These are phyloP conservation scores for Pseudogymnoascus pannorum DNA, from an alignment of 2,329 filamentous ascomycete genomes.

Conservation along the genomic window DNA sequence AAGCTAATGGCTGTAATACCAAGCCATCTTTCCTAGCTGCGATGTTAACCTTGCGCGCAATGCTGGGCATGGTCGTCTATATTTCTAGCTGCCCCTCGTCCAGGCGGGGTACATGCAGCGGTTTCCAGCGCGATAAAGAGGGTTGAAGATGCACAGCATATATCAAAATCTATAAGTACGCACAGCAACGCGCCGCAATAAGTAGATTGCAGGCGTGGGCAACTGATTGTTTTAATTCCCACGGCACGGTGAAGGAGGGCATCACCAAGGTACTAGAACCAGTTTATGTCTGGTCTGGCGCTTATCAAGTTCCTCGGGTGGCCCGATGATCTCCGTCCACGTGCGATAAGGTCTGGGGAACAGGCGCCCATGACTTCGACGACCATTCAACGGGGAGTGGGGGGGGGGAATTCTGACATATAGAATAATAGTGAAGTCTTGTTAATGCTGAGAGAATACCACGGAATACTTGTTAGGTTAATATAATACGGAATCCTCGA, in stretches of 20 bases:
- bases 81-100: conserved; percentile 6
- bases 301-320: conserved; percentile 3
- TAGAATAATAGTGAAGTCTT: background rate
- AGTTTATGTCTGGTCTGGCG: background rate
- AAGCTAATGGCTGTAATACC: conserved; percentile 27
- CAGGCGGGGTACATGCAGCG: background rate
- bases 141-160: background rate
- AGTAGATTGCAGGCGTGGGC: background rate
- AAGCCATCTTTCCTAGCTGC: conserved; percentile 30
- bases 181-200: background rate
- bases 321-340: background rate
- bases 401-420: background rate
- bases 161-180: background rate
- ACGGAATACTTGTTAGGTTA: background rate
- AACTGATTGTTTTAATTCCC: background rate
- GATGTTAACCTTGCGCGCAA: conserved; percentile 29
- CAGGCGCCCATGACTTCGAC: background rate
- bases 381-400: background rate
- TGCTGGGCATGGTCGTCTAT: conserved; percentile 27
- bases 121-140: background rate
- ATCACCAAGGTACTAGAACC: conserved; percentile 1
- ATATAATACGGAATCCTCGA: no score
- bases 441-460: background rate
- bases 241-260: background rate
- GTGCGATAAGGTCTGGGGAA: background rate